A percentile compares a stretch with the other conserved stretches of the same genome.
These are phyloP conservation scores for Lepidium sativum DNA, from an alignment of 345 rosid species.

Conservation along the genomic window DNA sequence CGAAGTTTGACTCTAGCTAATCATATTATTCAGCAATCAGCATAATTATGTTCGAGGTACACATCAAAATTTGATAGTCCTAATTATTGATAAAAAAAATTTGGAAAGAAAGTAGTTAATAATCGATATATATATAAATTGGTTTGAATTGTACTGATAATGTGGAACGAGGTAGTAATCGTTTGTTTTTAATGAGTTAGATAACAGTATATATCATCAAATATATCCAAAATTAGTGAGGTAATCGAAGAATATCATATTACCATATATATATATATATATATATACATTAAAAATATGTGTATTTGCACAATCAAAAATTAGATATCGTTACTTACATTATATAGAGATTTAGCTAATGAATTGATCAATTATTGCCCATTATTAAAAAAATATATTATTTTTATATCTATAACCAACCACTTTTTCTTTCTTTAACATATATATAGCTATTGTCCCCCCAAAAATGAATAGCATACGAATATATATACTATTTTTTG, in stretches of 20 bases:
- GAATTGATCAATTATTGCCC: too few relatives aligned
- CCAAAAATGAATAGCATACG: background rate
- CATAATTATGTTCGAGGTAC: too few relatives aligned
- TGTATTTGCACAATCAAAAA: too few relatives aligned
- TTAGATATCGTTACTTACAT: too few relatives aligned
- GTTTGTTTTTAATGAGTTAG: background rate
- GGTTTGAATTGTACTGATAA: background rate
- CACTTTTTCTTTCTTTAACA: background rate
- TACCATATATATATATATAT: too few relatives aligned
- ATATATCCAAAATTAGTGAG: slow-evolving; percentile 2
- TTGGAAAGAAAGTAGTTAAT: background rate
- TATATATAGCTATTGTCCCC: background rate
- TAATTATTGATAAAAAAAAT: background rate
- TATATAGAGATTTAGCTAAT: too few relatives aligned
- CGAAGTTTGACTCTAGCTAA: too few relatives aligned
- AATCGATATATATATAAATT: too few relatives aligned
- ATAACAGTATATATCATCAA: background rate
- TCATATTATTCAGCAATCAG: too few relatives aligned
- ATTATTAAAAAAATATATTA: too few relatives aligned
- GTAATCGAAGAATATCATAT: slow-evolving; percentile 1
- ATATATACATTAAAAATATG: too few relatives aligned
- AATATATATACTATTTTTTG: background rate
- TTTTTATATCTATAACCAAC: background rate
- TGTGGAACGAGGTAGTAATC: background rate
- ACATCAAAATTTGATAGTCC: too few relatives aligned